Evolutionary conservation across 1,139 yeast species (phyloP).

Genomic region (Insectozyma bohioensis): DNA sequence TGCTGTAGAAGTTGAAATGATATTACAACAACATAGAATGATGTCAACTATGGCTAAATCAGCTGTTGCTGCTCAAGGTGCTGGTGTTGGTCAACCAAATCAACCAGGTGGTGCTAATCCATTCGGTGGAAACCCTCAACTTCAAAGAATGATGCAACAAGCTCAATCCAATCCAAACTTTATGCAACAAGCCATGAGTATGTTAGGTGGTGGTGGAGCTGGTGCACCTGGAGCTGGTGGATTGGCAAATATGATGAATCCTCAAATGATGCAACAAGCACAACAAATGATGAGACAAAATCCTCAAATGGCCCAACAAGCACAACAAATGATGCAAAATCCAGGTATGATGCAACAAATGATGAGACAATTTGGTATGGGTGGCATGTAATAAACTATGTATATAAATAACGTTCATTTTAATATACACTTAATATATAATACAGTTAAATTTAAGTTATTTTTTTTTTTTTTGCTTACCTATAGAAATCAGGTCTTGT

Average conservation of each 20-base stretch:
- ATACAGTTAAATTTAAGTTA: too few species aligned
- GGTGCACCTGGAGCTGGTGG: constrained; percentile 60
- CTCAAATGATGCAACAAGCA: constrained; percentile 40
- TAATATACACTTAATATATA: not conserved
- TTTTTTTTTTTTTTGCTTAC: constrained; percentile 9
- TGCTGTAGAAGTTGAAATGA: constrained; percentile 91
- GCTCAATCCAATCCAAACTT: constrained; percentile 52
- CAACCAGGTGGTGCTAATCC: constrained; percentile 19
- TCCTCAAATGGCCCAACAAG: constrained; percentile 70
- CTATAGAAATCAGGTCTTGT: constrained; percentile 87
- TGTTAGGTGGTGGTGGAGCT: constrained; percentile 52
- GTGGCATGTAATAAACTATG: constrained; percentile 10
- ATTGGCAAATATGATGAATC: constrained; percentile 55
- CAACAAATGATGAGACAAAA: constrained; percentile 68
- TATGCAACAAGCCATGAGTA: constrained; percentile 54
- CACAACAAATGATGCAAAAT: constrained; percentile 53
- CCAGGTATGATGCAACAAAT: constrained; percentile 70
- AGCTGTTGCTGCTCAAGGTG: constrained; percentile 57
- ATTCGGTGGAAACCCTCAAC: constrained; percentile 33
- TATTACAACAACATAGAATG: constrained; percentile 86
- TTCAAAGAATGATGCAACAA: constrained; percentile 50
- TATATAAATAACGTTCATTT: too few species aligned
- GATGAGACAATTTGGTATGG: constrained; percentile 66
- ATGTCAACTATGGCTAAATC: constrained; percentile 92
- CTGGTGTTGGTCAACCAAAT: constrained; percentile 40